Base-by-base conservation (phyloP, 441 rosid species). In the Pelargonium australe region DNA sequence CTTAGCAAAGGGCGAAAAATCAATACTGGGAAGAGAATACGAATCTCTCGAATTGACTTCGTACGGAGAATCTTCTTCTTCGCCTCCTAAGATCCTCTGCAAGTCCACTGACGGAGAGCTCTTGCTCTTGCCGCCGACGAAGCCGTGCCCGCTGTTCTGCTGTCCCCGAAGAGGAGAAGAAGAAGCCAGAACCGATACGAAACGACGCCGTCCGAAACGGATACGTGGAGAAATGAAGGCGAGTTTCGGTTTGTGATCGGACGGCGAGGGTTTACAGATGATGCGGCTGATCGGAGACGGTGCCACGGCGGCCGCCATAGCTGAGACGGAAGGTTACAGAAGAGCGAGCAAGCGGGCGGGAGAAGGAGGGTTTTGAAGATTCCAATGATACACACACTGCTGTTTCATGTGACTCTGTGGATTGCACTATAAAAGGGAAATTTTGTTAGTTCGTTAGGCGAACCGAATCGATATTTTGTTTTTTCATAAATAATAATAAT, bases 1-100 rank as follows among this genome's bases (percentile, higher is more conserved):
- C 10, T 7, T 0, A 8, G 55, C n/a, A 55, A 40, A 4, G 4
- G n/a, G 37, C 5, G 51, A n/a, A 7, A 43, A 25, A n/a, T 62
- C 16, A 67, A 10, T 87, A 90, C 98, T 85, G 3, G 96, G 95
- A 68, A 85, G 88, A 66, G 74, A 81, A 19, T 78, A 82, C 14
- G 80, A 72, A 45, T 86, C 88, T 67, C 55, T 76, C 5, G 77
- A 31, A 64, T 60, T 68, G 49, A 45, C 66, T 13, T 79, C 79
- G 70, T 63, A 55, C 2, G 76, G 60, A 9, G 65, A 17, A 11
- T 83, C 84, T 13, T 80, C 84, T 11, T 49, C 55, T 11, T 49
- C 55, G 16, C n/a, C 55, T 49, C n/a, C 55, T 0, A 75, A 12
- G 49, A 80, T 67, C 65, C 65, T 79, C 75, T 76, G 80, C 67